These are phyloP conservation scores for Discostella stelligeroides DNA, from an alignment of 108 stramenopile species.

Conservation along the genomic window DNA sequence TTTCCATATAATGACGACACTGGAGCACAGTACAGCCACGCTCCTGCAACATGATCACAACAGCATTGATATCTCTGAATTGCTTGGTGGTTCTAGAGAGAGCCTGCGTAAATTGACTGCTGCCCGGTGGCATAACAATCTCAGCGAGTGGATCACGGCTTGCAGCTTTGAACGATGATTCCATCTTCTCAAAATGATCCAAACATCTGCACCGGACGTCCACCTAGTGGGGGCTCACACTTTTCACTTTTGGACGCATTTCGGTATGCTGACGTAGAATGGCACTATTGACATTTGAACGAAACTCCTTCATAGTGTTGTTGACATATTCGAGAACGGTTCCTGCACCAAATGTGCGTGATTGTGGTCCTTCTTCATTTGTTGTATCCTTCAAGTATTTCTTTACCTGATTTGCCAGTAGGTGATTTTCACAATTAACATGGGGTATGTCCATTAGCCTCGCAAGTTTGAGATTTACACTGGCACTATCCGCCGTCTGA, in stretches of 20 bases:
- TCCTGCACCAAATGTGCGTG: too few species aligned
- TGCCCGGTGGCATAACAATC: background rate
- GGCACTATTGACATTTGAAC: background rate
- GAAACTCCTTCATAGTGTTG: background rate
- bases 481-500: constrained; percentile 16
- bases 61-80: too few species aligned
- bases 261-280: background rate
- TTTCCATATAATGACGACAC: too few species aligned
- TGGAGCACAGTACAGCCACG: too few species aligned
- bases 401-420: background rate
- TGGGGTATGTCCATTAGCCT: background rate
- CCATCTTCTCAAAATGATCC: background rate
- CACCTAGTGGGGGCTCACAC: background rate
- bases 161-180: background rate
- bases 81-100: too few species aligned
- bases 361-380: background rate
- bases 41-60: too few species aligned
- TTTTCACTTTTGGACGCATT: background rate
- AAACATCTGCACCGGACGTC: background rate
- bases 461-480: constrained; percentile 14
- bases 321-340: background rate
- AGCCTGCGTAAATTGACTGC: too few species aligned
- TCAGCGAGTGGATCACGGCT: background rate
- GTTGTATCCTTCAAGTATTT: background rate
- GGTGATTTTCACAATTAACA: background rate